phyloP scores from a whole-genome alignment of 768 basidiomycete species.

The Tubosaeta sp. region DNA sequence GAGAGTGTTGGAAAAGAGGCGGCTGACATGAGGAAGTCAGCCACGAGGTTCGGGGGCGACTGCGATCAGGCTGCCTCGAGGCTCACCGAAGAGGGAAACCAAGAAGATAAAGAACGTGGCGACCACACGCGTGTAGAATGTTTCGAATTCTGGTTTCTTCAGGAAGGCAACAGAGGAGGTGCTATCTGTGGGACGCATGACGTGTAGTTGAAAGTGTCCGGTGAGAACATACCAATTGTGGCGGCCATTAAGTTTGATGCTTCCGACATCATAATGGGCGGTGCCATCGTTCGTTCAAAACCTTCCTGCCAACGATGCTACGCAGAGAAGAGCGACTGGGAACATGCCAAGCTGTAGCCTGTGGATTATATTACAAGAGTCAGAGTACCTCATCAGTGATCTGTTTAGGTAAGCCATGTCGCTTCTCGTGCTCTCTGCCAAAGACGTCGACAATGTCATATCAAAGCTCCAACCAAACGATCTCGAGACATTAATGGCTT shows the following conservation, averaged over 20 bases:
- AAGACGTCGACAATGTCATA: constrained; percentile 52
- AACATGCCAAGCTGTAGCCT: too few relatives aligned
- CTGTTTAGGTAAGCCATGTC: constrained; percentile 26
- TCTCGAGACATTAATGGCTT: constrained; percentile 54
- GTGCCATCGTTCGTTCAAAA: background rate
- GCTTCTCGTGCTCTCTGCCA: constrained; percentile 57
- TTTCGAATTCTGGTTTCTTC: constrained; percentile 1
- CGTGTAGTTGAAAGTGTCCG: background rate
- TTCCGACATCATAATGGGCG: background rate
- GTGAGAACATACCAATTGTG: background rate
- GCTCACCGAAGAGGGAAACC: constrained; percentile 61
- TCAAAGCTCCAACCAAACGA: constrained; percentile 41
- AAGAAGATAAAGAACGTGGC: constrained; percentile 45
- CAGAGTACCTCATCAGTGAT: background rate
- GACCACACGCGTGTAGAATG: constrained; percentile 1
- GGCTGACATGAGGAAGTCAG: constrained; percentile 35
- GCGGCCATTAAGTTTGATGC: background rate
- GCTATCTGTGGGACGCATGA: background rate
- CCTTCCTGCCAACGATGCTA: background rate
- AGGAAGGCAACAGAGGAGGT: background rate
- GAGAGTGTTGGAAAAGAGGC: constrained; percentile 71
- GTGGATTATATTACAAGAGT: too few relatives aligned
- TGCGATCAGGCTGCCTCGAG: background rate
- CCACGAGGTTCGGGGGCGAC: background rate
- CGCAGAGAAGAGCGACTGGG: background rate